phyloP scores from a whole-genome alignment of 495 filamentous ascomycete genomes.

The Aspergillus nanangensis region DNA sequence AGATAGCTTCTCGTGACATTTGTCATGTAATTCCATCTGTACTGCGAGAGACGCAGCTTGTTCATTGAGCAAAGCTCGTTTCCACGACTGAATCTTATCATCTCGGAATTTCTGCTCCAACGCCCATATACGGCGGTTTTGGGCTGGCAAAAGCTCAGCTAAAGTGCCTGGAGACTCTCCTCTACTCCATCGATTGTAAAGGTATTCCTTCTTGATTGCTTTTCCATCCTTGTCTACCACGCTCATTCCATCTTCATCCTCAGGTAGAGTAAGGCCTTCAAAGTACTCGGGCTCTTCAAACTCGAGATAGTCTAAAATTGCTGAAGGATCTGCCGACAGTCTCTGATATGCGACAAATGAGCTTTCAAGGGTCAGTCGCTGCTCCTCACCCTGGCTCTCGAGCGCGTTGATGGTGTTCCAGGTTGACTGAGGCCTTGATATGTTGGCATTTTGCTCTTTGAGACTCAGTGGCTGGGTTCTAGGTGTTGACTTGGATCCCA shows the following conservation, averaged over 20 bases:
- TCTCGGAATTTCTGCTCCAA: constrained; percentile 37
- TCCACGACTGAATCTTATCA: constrained; percentile 42
- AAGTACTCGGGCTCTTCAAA: constrained; percentile 56
- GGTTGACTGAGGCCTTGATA: constrained; percentile 17
- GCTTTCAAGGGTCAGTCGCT: constrained; percentile 9
- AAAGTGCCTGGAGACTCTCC: constrained; percentile 41
- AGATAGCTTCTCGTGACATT: constrained; percentile 36
- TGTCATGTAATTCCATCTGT: constrained; percentile 37
- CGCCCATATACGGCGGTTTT: constrained; percentile 46
- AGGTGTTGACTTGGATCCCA: constrained; percentile 59
- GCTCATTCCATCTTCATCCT: constrained; percentile 39
- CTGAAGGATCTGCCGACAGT: constrained; percentile 1
- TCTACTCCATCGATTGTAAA: constrained; percentile 52
- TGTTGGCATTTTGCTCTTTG: constrained; percentile 34
- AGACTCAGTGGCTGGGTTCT: constrained; percentile 46
- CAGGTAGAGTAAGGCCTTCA: constrained; percentile 51
- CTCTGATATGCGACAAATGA: constrained; percentile 22
- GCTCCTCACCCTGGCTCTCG: constrained; percentile 19
- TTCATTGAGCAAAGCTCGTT: constrained; percentile 44
- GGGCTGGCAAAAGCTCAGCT: constrained; percentile 14
- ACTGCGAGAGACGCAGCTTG: constrained; percentile 32
- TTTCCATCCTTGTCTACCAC: constrained; percentile 27
- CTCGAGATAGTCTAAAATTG: constrained; percentile 60
- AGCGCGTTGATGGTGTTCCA: constrained; percentile 39
- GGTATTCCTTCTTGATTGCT: constrained; percentile 41